Conservation (phyloP, 164 flowering plant genomes). For the Cinnamomum micranthum region DNA sequence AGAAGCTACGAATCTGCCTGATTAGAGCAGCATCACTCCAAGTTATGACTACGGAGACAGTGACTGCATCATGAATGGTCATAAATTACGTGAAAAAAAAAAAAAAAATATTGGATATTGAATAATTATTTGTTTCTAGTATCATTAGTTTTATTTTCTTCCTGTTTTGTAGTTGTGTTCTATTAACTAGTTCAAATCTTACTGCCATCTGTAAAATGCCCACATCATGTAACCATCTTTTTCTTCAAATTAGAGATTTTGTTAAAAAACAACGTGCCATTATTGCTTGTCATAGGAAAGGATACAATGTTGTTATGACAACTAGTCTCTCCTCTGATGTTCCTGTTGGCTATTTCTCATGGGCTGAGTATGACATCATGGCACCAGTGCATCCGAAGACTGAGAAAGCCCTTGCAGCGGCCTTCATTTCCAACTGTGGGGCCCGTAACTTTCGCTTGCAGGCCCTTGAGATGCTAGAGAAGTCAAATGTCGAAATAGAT, state of each 20-base stretch:
- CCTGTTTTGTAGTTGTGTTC: background rate
- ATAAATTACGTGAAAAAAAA: too few relatives aligned
- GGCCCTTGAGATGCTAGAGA: slow-evolving; percentile 77
- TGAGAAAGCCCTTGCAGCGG: slow-evolving; percentile 87
- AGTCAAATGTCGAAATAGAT: slow-evolving; percentile 60
- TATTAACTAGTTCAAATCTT: background rate
- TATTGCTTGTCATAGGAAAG: slow-evolving; percentile 48
- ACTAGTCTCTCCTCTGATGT: slow-evolving; percentile 99
- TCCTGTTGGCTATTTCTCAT: slow-evolving; percentile 98
- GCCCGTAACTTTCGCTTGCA: slow-evolving; percentile 88
- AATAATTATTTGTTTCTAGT: too few relatives aligned
- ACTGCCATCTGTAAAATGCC: background rate
- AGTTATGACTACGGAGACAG: too few relatives aligned
- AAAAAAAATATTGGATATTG: too few relatives aligned
- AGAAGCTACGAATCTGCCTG: too few relatives aligned
- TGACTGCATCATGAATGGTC: too few relatives aligned
- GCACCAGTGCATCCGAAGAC: slow-evolving; percentile 87
- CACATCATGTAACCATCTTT: background rate
- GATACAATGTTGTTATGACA: slow-evolving; percentile 78
- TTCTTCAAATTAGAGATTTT: background rate
- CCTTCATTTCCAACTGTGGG: slow-evolving; percentile 94
- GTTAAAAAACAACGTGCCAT: background rate
- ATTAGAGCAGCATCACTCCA: too few relatives aligned
- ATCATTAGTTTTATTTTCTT: background rate
- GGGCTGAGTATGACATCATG: slow-evolving; percentile 99